phyloP scores from a whole-genome alignment of 805 yeast genomes.

The Clavispora santaluciae region DNA sequence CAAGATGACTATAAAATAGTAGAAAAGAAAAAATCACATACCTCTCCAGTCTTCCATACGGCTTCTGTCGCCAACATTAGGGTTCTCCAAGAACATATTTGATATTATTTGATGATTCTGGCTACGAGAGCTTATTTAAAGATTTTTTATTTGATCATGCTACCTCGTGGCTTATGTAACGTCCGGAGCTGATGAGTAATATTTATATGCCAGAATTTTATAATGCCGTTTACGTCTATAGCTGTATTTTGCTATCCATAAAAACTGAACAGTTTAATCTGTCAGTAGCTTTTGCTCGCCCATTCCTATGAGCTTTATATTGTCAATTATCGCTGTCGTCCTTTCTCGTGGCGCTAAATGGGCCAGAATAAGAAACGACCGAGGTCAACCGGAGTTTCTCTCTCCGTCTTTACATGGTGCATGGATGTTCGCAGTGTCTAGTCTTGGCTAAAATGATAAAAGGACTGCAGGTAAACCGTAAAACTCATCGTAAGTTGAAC shows the following conservation, averaged over 20 bases:
- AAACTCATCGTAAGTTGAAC: no score
- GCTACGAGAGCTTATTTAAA: background rate
- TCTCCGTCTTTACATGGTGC: background rate
- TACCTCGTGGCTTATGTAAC: background rate
- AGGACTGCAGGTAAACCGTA: no score
- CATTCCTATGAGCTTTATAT: no score
- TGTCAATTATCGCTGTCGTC: no score
- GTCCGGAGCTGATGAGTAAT: background rate
- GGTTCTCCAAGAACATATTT: conserved; percentile 79
- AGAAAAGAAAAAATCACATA: conserved; percentile 22
- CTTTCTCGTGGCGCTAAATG: no score
- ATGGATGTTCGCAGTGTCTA: background rate
- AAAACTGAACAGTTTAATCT: no score
- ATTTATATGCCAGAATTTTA: background rate
- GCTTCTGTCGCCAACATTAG: conserved; percentile 76
- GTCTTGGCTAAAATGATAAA: no score
- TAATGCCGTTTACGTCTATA: background rate
- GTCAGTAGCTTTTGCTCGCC: no score
- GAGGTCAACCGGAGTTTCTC: no score
- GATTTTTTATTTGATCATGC: background rate
- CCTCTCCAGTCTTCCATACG: conserved; percentile 55
- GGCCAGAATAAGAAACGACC: no score
- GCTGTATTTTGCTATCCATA: background rate
- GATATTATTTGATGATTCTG: background rate
- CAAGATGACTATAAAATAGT: no score